Evolutionary conservation across 2,329 filamentous ascomycete genomes (phyloP).

Genomic region (Penicillium sp.): DNA sequence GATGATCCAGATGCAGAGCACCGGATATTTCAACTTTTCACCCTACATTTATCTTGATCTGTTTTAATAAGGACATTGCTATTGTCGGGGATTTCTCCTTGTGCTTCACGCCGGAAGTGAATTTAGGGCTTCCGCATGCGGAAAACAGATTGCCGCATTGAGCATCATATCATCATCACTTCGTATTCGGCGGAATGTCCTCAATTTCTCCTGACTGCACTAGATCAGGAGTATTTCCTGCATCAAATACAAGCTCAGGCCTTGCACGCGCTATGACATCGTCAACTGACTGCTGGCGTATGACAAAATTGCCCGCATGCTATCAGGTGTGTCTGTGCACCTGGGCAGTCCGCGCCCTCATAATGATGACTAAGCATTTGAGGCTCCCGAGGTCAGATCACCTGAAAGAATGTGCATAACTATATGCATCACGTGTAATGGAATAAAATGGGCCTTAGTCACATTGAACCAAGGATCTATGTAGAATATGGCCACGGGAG

Average conservation of each 20-base stretch:
- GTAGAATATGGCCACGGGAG: not conserved
- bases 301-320: conserved; percentile 3
- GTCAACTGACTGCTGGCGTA: conserved; percentile 20
- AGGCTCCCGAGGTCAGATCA: not conserved
- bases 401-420: not conserved
- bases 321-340: not conserved
- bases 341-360: not conserved
- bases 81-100: conserved; percentile 11
- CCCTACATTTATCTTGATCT: conserved; percentile 1
- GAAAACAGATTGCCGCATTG: conserved; percentile 25
- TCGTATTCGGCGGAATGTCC: conserved; percentile 11
- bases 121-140: conserved; percentile 27
- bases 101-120: conserved; percentile 13
- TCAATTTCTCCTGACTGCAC: not conserved
- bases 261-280: conserved; percentile 11
- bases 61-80: conserved; percentile 1
- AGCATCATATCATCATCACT: conserved; percentile 24
- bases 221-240: not conserved
- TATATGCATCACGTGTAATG: not conserved
- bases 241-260: not conserved
- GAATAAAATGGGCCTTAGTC: not conserved
- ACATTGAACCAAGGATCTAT: not conserved
- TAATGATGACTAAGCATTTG: not conserved
- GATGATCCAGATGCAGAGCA: conserved; percentile 21
- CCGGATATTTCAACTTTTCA: not conserved